phyloP scores from a whole-genome alignment of 371 early-diverging fungal species.

The Zychaea mexicana region DNA sequence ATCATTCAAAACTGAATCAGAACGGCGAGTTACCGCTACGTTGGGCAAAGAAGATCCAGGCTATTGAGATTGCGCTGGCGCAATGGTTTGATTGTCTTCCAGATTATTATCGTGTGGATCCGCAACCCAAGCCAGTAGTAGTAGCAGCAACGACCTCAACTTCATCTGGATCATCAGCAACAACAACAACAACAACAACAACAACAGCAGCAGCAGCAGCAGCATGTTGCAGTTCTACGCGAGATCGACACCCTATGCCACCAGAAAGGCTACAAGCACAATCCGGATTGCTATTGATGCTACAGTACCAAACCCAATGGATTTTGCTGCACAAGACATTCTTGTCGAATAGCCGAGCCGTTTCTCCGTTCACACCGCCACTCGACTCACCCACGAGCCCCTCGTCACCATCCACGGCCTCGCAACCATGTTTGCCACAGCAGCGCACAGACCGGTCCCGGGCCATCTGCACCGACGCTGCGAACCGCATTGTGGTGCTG shows the following conservation, averaged over 20 bases:
- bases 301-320: constrained; percentile 52
- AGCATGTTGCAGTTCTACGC: background rate
- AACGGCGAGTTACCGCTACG: constrained; percentile 22
- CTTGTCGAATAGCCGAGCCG: constrained; percentile 20
- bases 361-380: constrained; percentile 20
- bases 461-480: constrained; percentile 46
- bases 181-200: background rate
- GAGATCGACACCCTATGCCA: constrained; percentile 22
- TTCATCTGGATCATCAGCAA: background rate
- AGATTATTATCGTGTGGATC: constrained; percentile 34
- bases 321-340: constrained; percentile 43
- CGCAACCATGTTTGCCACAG: constrained; percentile 11
- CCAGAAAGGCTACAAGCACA: constrained; percentile 27
- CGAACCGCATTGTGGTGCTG: constrained; percentile 42
- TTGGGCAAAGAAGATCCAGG: constrained; percentile 32
- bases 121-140: constrained; percentile 20
- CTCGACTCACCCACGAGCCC: constrained; percentile 15
- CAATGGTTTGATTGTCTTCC: constrained; percentile 45
- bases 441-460: constrained; percentile 32
- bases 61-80: constrained; percentile 35
- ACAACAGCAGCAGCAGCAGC: background rate
- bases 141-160: background rate
- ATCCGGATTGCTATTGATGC: constrained; percentile 37
- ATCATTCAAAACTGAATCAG: constrained; percentile 1
- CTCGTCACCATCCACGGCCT: constrained; percentile 9